phyloP scores from a whole-genome alignment of 306 rosid species.

The Prosopis cineraria region DNA sequence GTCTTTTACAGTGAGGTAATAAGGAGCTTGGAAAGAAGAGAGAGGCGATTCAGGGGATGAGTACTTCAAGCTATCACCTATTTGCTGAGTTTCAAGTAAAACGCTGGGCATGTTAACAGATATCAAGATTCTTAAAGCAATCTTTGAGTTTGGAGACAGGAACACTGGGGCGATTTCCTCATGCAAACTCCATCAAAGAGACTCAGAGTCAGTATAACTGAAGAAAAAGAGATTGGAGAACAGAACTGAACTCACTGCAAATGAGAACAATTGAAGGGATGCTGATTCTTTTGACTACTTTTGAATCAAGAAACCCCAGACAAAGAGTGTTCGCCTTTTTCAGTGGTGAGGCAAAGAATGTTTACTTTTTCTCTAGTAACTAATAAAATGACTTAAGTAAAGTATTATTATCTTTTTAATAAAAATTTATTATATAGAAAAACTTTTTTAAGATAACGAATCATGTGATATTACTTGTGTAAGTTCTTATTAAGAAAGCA shows the following conservation, averaged over 20 bases:
- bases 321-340: not conserved
- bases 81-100: conserved; percentile 14
- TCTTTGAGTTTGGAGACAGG: conserved; percentile 7
- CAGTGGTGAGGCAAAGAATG: not conserved
- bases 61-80: conserved; percentile 39
- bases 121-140: conserved; percentile 9
- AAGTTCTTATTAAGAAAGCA: not conserved
- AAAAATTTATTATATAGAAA: not conserved
- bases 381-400: not conserved
- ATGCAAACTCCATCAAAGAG: not conserved
- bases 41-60: conserved; percentile 40
- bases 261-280: not conserved
- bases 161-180: not conserved
- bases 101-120: conserved; percentile 44
- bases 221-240: conserved; percentile 24
- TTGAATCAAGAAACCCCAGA: conserved; percentile 28
- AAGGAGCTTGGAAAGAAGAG: conserved; percentile 35
- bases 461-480: not conserved
- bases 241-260: not conserved
- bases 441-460: not conserved
- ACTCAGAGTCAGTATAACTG: not conserved
- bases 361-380: not conserved
- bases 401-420: not conserved
- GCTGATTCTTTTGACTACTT: conserved; percentile 19
- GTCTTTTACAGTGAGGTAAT: conserved; percentile 12